Percentiles rank a stretch among this genome's conserved stretches.
These are phyloP conservation scores for Colletotrichum camelliae DNA, from an alignment of 2,329 filamentous ascomycete genomes.

Conservation along the genomic window DNA sequence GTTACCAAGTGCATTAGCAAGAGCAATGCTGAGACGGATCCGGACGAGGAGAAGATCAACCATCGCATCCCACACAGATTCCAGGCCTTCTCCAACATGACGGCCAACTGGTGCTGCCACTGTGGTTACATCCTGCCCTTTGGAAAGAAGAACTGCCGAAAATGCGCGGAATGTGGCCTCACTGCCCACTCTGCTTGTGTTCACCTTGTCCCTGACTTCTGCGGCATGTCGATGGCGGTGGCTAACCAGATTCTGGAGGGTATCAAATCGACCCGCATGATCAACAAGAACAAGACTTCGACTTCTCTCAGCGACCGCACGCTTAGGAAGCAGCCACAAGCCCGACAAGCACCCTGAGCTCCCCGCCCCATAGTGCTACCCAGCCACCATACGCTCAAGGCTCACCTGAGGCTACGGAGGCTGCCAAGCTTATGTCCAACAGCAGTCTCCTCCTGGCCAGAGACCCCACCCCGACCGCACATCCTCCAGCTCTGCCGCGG, in stretches of 20 bases:
- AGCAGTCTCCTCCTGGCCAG: constrained; percentile 48
- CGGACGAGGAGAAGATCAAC: constrained; percentile 99
- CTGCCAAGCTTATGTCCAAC: constrained; percentile 66
- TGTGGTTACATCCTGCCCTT: constrained; percentile 96
- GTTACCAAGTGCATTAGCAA: constrained; percentile 99
- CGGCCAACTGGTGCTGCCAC: constrained; percentile 99
- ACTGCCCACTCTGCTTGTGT: constrained; percentile 92
- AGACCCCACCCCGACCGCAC: constrained; percentile 59
- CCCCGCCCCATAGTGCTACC: constrained; percentile 24
- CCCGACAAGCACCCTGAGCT: constrained; percentile 42
- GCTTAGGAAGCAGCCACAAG: constrained; percentile 58
- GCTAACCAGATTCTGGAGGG: constrained; percentile 93
- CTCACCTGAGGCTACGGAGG: constrained; percentile 61
- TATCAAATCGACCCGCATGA: constrained; percentile 79
- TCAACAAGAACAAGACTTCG: constrained; percentile 59
- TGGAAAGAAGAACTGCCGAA: constrained; percentile 92
- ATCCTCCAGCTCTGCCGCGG: constrained; percentile 57
- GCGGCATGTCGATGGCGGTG: constrained; percentile 98
- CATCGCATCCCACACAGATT: constrained; percentile 98
- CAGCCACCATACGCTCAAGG: constrained; percentile 30
- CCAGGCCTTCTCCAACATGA: constrained; percentile 95
- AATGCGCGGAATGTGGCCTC: constrained; percentile 90
- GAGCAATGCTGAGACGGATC: constrained; percentile 96
- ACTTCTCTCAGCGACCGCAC: constrained; percentile 69
- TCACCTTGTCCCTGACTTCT: constrained; percentile 97